Evolutionary conservation across 2,329 filamentous ascomycete species (phyloP).

Genomic region (Ampelomyces quisqualis): DNA sequence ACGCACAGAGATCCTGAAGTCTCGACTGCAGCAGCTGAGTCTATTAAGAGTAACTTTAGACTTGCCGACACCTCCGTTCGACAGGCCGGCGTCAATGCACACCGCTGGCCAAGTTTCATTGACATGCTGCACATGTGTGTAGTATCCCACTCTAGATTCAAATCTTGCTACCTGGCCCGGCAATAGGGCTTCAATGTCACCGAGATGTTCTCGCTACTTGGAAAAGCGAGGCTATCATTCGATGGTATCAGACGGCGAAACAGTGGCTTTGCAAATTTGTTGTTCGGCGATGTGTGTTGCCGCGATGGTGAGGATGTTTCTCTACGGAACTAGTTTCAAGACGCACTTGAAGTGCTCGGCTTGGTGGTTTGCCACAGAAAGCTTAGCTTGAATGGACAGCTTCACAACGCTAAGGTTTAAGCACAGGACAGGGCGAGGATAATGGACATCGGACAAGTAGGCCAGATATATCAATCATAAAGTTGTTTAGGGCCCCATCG

Average conservation of each 20-base stretch:
- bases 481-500: too few relatives aligned
- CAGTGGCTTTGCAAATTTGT: constrained; percentile 18
- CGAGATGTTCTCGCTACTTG: constrained; percentile 12
- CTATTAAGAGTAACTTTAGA: constrained; percentile 28
- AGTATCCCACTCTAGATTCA: constrained; percentile 18
- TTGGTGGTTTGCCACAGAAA: constrained; percentile 24
- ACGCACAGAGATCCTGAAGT: constrained; percentile 19
- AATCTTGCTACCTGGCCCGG: constrained; percentile 14
- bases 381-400: constrained; percentile 12
- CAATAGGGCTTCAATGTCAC: constrained; percentile 13
- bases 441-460: too few relatives aligned
- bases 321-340: constrained; percentile 34
- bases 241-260: constrained; percentile 11
- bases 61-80: constrained; percentile 7
- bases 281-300: constrained; percentile 25
- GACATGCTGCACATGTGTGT: constrained; percentile 18
- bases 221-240: constrained; percentile 4
- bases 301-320: constrained; percentile 23
- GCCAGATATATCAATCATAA: too few relatives aligned
- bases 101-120: constrained; percentile 23
- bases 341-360: constrained; percentile 26
- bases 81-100: constrained; percentile 16
- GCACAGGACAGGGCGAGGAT: too few relatives aligned
- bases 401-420: too few relatives aligned
- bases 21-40: constrained; percentile 13